Evolutionary conservation across 208 protist genomes (phyloP).

Genomic region (Trypanosomatidae sp.): DNA sequence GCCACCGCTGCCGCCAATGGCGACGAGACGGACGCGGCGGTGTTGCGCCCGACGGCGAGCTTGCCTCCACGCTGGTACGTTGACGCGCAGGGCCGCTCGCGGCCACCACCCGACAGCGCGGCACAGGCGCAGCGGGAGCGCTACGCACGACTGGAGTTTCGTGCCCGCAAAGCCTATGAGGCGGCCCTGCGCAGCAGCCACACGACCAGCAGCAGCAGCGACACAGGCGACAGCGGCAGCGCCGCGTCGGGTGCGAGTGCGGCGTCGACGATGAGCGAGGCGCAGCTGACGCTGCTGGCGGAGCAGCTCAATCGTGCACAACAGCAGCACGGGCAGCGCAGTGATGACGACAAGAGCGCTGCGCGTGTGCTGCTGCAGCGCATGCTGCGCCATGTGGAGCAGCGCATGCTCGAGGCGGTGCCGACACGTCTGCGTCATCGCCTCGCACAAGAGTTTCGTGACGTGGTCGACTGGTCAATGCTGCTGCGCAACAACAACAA

Average conservation of each 20-base stretch:
- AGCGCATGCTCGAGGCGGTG: slow-evolving; percentile 45
- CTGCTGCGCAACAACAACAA: slow-evolving; percentile 20
- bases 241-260: slow-evolving; percentile 5
- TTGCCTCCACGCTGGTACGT: slow-evolving; percentile 67
- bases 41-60: slow-evolving; percentile 22
- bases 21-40: no score
- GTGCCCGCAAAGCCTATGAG: slow-evolving; percentile 59
- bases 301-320: slow-evolving; percentile 40
- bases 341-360: no score
- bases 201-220: slow-evolving; percentile 8
- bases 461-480: slow-evolving; percentile 60
- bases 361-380: slow-evolving; percentile 23
- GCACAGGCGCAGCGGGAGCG: slow-evolving; percentile 26
- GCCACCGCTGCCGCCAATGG: no score
- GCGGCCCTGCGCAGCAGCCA: slow-evolving; percentile 18
- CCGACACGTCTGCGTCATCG: slow-evolving; percentile 39
- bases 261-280: slow-evolving; percentile 20
- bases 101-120: slow-evolving; percentile 17
- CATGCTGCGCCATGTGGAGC: slow-evolving; percentile 32
- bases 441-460: slow-evolving; percentile 53
- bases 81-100: slow-evolving; percentile 38
- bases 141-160: slow-evolving; percentile 41
- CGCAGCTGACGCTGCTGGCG: slow-evolving; percentile 24
- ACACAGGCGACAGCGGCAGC: not conserved
- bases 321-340: no score